These are phyloP conservation scores for Podaxis sp. DNA, from an alignment of 768 basidiomycete species.

Conservation along the genomic window DNA sequence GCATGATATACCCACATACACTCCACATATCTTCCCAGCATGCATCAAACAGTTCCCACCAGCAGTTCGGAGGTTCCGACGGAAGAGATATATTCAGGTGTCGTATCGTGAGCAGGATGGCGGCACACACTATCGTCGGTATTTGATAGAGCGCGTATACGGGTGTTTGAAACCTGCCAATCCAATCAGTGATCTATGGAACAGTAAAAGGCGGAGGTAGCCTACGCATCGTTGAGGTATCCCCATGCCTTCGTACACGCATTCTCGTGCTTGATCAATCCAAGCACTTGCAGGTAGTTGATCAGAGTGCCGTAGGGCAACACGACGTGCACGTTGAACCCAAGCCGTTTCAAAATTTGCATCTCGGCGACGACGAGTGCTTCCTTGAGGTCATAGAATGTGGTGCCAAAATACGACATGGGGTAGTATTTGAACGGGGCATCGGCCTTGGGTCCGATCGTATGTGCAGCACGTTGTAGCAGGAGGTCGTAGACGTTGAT, in stretches of 20 bases:
- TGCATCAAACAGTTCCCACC: slow-evolving; percentile 96
- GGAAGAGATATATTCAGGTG: slow-evolving; percentile 73
- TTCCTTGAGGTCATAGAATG: slow-evolving; percentile 94
- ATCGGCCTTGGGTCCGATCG: slow-evolving; percentile 29
- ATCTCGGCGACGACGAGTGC: slow-evolving; percentile 92
- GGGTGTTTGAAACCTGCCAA: slow-evolving; percentile 83
- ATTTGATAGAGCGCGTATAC: slow-evolving; percentile 88
- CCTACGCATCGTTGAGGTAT: slow-evolving; percentile 93
- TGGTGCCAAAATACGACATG: slow-evolving; percentile 86
- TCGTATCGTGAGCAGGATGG: slow-evolving; percentile 79
- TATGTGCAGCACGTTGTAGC: slow-evolving; percentile 66
- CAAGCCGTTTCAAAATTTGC: slow-evolving; percentile 94
- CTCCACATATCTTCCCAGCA: slow-evolving; percentile 85
- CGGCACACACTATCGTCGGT: slow-evolving; percentile 84
- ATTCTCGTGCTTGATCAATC: slow-evolving; percentile 66
- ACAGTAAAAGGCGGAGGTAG: slow-evolving; percentile 14
- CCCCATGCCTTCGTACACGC: slow-evolving; percentile 87
- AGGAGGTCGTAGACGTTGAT: slow-evolving; percentile 93
- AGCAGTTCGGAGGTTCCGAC: slow-evolving; percentile 62
- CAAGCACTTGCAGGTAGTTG: slow-evolving; percentile 89
- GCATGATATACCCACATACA: slow-evolving; percentile 81
- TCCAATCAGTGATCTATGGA: neutral
- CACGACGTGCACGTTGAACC: slow-evolving; percentile 91
- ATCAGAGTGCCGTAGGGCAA: slow-evolving; percentile 92
- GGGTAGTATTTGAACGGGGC: slow-evolving; percentile 64